A percentile compares a stretch with the other conserved stretches of the same genome.
These are phyloP conservation scores for Boechera divaricarpa DNA, from an alignment of 345 rosid species.

Conservation along the genomic window DNA sequence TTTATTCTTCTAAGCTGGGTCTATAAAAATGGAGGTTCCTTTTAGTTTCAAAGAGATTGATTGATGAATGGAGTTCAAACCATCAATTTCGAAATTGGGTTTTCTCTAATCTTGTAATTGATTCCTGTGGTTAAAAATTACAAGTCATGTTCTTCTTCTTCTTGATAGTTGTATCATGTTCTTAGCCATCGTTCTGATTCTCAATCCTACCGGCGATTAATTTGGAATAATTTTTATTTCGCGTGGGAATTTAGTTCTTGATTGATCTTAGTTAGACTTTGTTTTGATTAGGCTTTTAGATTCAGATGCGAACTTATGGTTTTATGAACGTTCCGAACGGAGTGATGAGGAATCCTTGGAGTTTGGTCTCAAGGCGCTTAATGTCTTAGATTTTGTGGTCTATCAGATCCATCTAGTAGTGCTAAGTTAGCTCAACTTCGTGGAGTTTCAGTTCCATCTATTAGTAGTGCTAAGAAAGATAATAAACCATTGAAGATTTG, in stretches of 20 bases:
- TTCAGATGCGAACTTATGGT: not conserved
- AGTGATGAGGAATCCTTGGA: too few relatives aligned
- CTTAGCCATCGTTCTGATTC: not conserved
- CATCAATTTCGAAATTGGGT: too few relatives aligned
- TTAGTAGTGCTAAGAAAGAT: conserved; percentile 45
- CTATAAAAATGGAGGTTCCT: too few relatives aligned
- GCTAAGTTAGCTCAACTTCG: conserved; percentile 65
- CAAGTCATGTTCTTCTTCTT: not conserved
- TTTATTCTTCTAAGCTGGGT: too few relatives aligned
- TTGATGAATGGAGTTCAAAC: too few relatives aligned
- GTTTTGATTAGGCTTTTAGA: not conserved
- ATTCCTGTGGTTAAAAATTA: too few relatives aligned
- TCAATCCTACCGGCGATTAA: not conserved
- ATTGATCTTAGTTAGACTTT: conserved; percentile 7
- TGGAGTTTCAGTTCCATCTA: conserved; percentile 39
- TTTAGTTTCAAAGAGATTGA: too few relatives aligned
- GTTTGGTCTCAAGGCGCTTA: too few relatives aligned
- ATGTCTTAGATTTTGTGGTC: too few relatives aligned
- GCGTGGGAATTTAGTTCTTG: conserved; percentile 1
- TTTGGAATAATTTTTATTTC: conserved; percentile 1
- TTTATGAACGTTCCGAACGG: not conserved
- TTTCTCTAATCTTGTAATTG: too few relatives aligned
- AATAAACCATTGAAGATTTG: conserved; percentile 28
- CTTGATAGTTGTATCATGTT: not conserved
- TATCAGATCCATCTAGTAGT: too few relatives aligned